Evolutionary conservation across 768 basidiomycete species (phyloP), one percentile per base, ranked within the genome.

Genomic region (Chalciporus sphaerocephalus): DNA sequence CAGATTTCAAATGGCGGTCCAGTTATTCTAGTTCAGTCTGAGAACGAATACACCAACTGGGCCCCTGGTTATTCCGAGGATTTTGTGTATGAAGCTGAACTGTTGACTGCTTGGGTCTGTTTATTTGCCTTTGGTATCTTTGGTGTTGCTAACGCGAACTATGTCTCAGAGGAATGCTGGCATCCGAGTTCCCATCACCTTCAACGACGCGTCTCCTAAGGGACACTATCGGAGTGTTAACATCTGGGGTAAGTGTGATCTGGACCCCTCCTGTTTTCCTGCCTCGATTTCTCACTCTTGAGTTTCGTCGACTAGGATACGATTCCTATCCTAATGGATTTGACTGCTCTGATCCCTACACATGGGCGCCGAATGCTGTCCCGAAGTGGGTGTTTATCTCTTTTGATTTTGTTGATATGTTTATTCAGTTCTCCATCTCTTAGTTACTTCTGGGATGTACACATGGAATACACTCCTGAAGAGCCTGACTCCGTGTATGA

Each of bases 1-100:
- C 79, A 83, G 57, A 74, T 83, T 49, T 74, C 76, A 11, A 73
- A 77, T 17, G 81, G 78, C 9, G 81, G 81, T 5, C 79, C 81
- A 17, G 74, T 80, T 69, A 67, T 67, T 69, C 30, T 73, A 7
- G 52, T 58, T 28, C 51, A 45, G 64, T 74, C 76, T 6, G 79
- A 80, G 51, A 81, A 81, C 48, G 79, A 81, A 55, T 80, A 70
- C 57, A 74, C 58, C 1, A n/a, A 9, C 10, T 53, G 53, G 35
- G 50, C 60, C 67, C 23, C 68, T 58, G 39, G 73, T 70, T 37
- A 56, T 70, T 32, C 64, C 28, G 40, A 69, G 69, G 51, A 73
- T 70, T 53, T 66, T 65, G 4, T 75, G 72, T 55, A 81, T 75
- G 79, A 44, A 39, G 23, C 36, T 35, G 10, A 46, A 70, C 70